Evolutionary conservation across 202 grass and related monocot species (phyloP).

Genomic region (Brachypodium distachyon): DNA sequence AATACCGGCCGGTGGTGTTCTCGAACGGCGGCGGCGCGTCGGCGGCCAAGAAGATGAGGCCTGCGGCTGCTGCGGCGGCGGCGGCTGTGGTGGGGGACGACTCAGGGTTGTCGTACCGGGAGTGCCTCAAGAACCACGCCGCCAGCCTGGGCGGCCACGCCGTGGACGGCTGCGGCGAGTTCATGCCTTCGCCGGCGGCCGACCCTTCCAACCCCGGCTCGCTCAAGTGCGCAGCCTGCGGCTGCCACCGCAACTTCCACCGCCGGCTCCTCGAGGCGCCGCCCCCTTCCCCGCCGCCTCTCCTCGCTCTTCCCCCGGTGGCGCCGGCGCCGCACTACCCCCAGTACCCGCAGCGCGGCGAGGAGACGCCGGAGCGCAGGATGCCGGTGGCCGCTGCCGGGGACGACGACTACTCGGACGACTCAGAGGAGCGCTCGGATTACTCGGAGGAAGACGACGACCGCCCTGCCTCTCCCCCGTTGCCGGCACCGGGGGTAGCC

Average conservation of each 20-base stretch:
- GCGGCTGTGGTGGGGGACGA: no score
- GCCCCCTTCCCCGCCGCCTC: conserved; percentile 8
- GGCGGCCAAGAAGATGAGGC: conserved; percentile 30
- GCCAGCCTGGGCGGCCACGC: conserved; percentile 68
- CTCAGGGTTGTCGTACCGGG: conserved; percentile 45
- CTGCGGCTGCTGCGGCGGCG: background rate
- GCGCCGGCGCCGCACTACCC: background rate
- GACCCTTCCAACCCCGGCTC: conserved; percentile 45
- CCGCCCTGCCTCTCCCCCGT: conserved; percentile 7
- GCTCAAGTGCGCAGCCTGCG: conserved; percentile 74
- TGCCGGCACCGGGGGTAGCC: background rate
- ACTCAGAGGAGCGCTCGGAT: conserved; percentile 12
- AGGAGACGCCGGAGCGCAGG: conserved; percentile 7
- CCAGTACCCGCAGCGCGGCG: background rate
- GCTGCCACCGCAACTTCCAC: conserved; percentile 90
- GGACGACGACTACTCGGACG: conserved; percentile 43
- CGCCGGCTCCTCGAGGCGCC: conserved; percentile 42
- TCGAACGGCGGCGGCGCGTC: conserved; percentile 47
- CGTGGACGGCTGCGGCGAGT: conserved; percentile 80
- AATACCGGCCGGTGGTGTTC: conserved; percentile 39
- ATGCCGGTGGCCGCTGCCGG: background rate
- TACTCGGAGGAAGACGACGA: conserved; percentile 36
- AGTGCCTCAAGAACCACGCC: conserved; percentile 96
- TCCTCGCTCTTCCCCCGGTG: conserved; percentile 1
- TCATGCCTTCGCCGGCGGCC: conserved; percentile 55